Conservation (phyloP, 2,329 filamentous ascomycete species). For the Aspergillus arachidicola region DNA sequence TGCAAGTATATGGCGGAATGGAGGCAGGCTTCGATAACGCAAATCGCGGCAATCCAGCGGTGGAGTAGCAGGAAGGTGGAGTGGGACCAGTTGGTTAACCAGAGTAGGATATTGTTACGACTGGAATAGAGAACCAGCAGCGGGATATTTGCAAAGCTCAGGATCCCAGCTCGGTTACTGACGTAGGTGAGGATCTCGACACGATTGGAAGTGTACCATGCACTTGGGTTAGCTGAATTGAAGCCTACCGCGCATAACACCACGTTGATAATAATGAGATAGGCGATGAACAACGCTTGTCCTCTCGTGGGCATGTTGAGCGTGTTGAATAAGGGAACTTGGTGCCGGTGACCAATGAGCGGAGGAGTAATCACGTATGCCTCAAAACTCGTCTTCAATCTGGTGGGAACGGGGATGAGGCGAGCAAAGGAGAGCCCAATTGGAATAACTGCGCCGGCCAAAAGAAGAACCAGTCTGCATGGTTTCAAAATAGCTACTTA, state of each 20-base stretch:
- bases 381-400: neutral
- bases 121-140: slow-evolving; percentile 38
- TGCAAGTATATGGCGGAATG: slow-evolving; percentile 23
- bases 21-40: slow-evolving; percentile 27
- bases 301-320: slow-evolving; percentile 7
- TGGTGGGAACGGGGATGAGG: neutral
- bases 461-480: neutral
- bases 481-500: neutral
- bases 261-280: neutral
- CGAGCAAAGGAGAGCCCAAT: neutral
- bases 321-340: neutral
- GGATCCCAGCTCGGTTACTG: slow-evolving; percentile 30
- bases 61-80: slow-evolving; percentile 42
- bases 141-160: slow-evolving; percentile 33
- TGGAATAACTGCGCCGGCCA: neutral
- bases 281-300: slow-evolving; percentile 4
- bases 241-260: neutral
- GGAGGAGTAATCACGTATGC: slow-evolving; percentile 2
- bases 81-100: slow-evolving; percentile 42
- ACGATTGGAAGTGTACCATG: slow-evolving; percentile 18
- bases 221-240: neutral
- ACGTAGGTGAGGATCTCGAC: slow-evolving; percentile 33
- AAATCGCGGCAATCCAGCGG: slow-evolving; percentile 33
- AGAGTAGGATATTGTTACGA: slow-evolving; percentile 44
- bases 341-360: neutral